Evolutionary conservation across 768 basidiomycete genomes (phyloP), one percentile per base, ranked within the genome.

Genomic region (Pulveroboletus ravenelii): DNA sequence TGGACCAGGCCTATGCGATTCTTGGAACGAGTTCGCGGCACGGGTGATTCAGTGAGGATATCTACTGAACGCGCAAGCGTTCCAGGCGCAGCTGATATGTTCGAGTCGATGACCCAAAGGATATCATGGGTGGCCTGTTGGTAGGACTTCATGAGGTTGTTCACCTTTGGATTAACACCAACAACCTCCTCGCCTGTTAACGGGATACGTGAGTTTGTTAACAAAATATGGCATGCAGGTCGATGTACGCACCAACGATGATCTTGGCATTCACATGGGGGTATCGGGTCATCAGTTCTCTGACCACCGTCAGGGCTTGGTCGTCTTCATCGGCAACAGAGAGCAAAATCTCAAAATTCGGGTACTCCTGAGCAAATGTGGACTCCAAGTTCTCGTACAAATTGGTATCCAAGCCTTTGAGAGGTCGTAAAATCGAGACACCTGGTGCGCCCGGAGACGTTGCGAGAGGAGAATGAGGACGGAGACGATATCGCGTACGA

Each of bases 101-200:
- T 95, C n/a, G 95, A 96, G 68, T 99, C 96, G 44, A 98, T 77
- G 29, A 98, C 87, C 94, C 94, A 99, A 44, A 98, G 72, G 43
- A 98, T 88, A 62, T 98, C 93, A 63, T 96, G 75, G 48, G 77
- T 71, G 0, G 95, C 96, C 62, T 81, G 72, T 40, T 76, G 75
- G 66, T 93, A 97, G 13, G 94, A 79, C 31, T 84, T 83, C 54
- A 93, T 77, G 41, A 99, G 84, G 68, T 98, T 98, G 74, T 97
- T 97, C 60, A 98, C 87, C 75, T 98, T 98, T 1, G 96, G 96
- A 59, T 99, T 99, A 25, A 91, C 84, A 6, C 95, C 94, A 17
- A 95, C 86, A 41, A 78, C 65, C 54, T 89, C 84, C 61, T 90
- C 85, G 42, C 92, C 93, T 93, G 57, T 6, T 40, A 44, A 27